A percentile compares a stretch with the other conserved stretches of the same genome.
phyloP scores from a whole-genome alignment of 768 basidiomycete species.

The Suillus discolor region DNA sequence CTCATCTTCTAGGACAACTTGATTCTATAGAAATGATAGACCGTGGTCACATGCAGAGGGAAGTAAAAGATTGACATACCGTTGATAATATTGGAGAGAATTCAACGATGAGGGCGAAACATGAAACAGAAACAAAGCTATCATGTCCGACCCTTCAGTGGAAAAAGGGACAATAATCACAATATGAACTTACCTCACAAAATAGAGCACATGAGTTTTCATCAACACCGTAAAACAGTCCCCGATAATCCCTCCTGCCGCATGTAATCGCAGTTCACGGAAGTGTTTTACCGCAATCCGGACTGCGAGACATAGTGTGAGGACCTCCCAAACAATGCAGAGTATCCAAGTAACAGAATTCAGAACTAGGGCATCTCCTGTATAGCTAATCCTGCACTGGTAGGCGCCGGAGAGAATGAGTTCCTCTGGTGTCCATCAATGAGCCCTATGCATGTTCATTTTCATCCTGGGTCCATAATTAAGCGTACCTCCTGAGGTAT shows the following conservation, averaged over 20 bases:
- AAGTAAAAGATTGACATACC: not conserved
- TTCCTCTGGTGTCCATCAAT: not conserved
- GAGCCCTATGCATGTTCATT: not conserved
- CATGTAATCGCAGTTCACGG: not conserved
- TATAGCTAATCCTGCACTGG: not conserved
- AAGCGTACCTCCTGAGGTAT: not conserved
- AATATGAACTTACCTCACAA: not conserved
- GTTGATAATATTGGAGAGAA: not conserved
- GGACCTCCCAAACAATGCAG: not conserved
- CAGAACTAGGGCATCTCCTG: not conserved
- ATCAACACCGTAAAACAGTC: not conserved
- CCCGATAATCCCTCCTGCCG: not conserved
- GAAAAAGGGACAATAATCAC: not conserved
- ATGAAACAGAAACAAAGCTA: not conserved
- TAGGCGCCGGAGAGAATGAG: not conserved
- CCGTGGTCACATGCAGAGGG: not conserved
- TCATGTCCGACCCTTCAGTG: not conserved
- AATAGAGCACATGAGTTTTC: not conserved
- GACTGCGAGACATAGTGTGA: not conserved
- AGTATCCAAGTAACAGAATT: not conserved
- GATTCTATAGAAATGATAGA: not conserved
- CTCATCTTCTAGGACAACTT: not conserved
- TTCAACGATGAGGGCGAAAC: not conserved
- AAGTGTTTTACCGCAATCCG: not conserved
- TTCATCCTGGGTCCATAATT: not conserved